Percentiles rank a stretch among this genome's conserved stretches.
phyloP scores from a whole-genome alignment of 805 yeast species.

The Metschnikowia anglica region DNA sequence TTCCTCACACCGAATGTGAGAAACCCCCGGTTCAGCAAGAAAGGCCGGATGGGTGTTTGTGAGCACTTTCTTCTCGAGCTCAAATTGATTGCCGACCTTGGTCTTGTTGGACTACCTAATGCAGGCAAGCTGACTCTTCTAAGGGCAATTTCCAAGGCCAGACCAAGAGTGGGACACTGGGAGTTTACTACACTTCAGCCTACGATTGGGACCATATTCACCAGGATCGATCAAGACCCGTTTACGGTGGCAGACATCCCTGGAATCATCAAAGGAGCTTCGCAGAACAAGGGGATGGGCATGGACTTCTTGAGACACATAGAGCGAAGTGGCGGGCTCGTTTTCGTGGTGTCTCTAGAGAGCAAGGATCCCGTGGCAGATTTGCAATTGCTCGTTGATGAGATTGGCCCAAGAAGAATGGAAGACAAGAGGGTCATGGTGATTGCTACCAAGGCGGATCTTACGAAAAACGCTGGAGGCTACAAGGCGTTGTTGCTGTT shows the following conservation, averaged over 20 bases:
- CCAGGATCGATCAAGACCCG: conserved; percentile 60
- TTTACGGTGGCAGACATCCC: conserved; percentile 98
- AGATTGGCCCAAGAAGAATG: conserved; percentile 67
- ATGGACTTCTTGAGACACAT: conserved; percentile 88
- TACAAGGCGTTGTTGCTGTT: conserved; percentile 46
- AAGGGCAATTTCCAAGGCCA: conserved; percentile 82
- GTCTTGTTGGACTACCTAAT: conserved; percentile 92
- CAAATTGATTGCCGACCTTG: conserved; percentile 87
- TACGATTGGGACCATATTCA: conserved; percentile 79
- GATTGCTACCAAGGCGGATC: conserved; percentile 93
- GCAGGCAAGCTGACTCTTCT: conserved; percentile 93
- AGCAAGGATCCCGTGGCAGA: conserved; percentile 64
- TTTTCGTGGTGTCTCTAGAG: conserved; percentile 81
- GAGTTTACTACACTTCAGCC: conserved; percentile 94
- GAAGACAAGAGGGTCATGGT: conserved; percentile 63
- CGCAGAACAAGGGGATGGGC: conserved; percentile 86
- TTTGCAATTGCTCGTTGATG: conserved; percentile 58
- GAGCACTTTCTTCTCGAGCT: conserved; percentile 75
- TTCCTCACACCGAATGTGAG: conserved; percentile 80
- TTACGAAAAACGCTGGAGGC: conserved; percentile 51
- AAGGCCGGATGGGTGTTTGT: conserved; percentile 70
- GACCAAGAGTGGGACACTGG: conserved; percentile 95
- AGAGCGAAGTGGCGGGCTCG: conserved; percentile 87
- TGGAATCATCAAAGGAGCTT: conserved; percentile 89
- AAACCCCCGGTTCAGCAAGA: conserved; percentile 85